Evolutionary conservation across 139 green algal genomes (phyloP), one percentile per base, ranked within the genome.

Genomic region (Chlamydomonas urium): DNA sequence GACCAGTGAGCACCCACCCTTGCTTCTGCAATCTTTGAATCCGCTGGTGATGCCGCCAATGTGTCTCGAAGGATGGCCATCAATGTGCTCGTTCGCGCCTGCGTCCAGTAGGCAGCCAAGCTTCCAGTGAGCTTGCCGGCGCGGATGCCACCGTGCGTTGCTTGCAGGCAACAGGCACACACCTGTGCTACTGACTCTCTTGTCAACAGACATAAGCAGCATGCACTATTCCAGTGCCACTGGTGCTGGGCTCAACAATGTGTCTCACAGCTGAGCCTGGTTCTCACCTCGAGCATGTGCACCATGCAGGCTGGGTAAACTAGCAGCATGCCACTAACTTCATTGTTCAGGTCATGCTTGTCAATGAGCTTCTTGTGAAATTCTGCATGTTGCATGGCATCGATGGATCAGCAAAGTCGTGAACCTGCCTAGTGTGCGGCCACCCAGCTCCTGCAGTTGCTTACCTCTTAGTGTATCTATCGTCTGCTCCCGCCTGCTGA

Each of bases 211-310:
- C n/a, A n/a, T n/a, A n/a, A n/a, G n/a, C n/a, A n/a, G n/a, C n/a
- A n/a, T n/a, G n/a, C n/a, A n/a, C n/a, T n/a, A n/a, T n/a, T n/a
- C n/a, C n/a, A n/a, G n/a, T n/a, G n/a, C 3, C n/a, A 36, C n/a
- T n/a, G 3, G 38, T 32, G 32, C 33, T 17, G 21, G 33, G 2
- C 4, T 2, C 33, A 47, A 31, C 5, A 29, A 5, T 33, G 14
- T 33, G 10, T 61, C 31, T n/a, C 57, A 65, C n/a, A 37, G 2
- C 4, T 37, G 5, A 32, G 29, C 31, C 38, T 53, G 21, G 58
- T 77, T 56, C 68, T 83, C 4, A 53, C 77, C 77, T 83, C 77
- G 2, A 82, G 66, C 8, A 76, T 34, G 50, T 82, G 77, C 0
- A 82, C 66, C 59, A 76, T 74, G 48, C 71, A 78, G 2, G 67